Evolutionary conservation across 164 flowering plant species (phyloP), one percentile per base, ranked within the genome.

Genomic region (Berberis vulgaris): DNA sequence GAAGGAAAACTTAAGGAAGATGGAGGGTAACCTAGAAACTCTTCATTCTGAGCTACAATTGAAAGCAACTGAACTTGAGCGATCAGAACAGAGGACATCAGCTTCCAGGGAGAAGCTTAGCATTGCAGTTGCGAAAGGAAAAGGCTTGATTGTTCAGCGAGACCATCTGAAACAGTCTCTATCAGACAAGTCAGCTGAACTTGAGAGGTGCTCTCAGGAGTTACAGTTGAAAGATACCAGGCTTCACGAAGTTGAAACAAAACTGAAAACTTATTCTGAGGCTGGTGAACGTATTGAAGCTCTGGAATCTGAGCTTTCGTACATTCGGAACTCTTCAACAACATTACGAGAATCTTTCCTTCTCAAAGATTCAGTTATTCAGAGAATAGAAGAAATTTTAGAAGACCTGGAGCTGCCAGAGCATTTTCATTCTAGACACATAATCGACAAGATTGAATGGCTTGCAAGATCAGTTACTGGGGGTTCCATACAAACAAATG

Each of bases 281-380:
- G 90, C 96, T 43, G 99, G 97, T 67, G 99, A 91, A 69, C 97
- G 97, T 68, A 80, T 87, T 76, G 99, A 95, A 77, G 97, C 99
- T 70, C 77, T 95, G 59, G 98, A 95, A 79, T 89, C 99, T 73
- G 99, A 95, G 77, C 86, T 95, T 45, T 85, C 97, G 7, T 95
- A 91, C 79, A 95, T 95, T 69, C 94, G 99, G 50, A 85, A 88
- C 66, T 91, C 99, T 13, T 96, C 99, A 12, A 85, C 94, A 57
- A 90, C 87, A 46, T 63, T 95, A 62, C 80, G 99, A 71, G 99
- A 95, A 71, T 87, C 97, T 41, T 95, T 95, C 67, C 89, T 91
- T 73, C 83, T 85, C 11, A 95, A 95, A 71, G 97, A 95, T 75
- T 89, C 99, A 68, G 79, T 84, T 54, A 87, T 95, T 62, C 99